Evolutionary conservation across 176 grass and related monocot genomes (phyloP).

Genomic region (Typha latifolia): DNA sequence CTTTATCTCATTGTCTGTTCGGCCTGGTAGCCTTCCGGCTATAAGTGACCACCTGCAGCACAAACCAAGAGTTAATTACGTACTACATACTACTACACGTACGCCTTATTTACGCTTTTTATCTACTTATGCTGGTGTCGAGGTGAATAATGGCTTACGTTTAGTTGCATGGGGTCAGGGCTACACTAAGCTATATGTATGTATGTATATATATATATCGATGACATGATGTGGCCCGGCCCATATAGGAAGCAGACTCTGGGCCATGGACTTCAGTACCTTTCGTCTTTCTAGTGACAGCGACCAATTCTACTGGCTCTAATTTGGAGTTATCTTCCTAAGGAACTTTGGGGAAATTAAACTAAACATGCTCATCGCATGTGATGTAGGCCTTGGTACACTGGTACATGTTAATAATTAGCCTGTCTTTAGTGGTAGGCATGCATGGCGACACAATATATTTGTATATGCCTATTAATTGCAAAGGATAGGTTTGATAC

Average conservation of each 20-base stretch:
- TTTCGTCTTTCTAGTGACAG: too few species aligned
- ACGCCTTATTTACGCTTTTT: not conserved
- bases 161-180: not conserved
- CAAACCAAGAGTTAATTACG: not conserved
- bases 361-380: too few species aligned
- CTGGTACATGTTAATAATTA: too few species aligned
- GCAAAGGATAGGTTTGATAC: not conserved
- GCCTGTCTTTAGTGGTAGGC: not conserved
- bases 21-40: slow-evolving; percentile 31
- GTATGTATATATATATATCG: not conserved
- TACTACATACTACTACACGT: too few species aligned
- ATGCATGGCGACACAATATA: not conserved
- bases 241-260: not conserved
- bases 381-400: too few species aligned
- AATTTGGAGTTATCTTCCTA: too few species aligned
- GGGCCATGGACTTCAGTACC: not conserved
- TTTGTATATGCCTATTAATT: not conserved
- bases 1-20: slow-evolving; percentile 45
- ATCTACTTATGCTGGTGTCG: not conserved
- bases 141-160: not conserved
- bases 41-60: slow-evolving; percentile 31
- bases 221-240: not conserved
- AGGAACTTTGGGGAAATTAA: too few species aligned
- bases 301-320: too few species aligned
- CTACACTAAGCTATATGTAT: not conserved